Percentiles rank a stretch among this genome's conserved stretches.
Conservation (phyloP, 495 filamentous ascomycete genomes). For the Podospora sp. region DNA sequence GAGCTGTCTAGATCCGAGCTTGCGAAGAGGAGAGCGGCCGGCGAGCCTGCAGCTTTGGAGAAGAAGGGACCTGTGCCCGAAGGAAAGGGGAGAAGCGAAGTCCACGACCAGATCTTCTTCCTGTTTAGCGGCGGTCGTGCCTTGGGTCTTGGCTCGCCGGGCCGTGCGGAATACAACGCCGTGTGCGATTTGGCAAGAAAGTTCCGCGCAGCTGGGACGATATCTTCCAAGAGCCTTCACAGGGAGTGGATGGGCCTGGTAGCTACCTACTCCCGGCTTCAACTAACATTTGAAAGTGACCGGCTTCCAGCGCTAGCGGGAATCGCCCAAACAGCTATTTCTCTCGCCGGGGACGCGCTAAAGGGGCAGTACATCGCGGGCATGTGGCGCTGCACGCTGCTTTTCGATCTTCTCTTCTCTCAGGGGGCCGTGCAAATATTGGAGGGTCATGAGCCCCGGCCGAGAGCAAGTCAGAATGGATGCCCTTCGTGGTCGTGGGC, state of each 20-base stretch:
- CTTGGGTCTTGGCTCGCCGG: neutral
- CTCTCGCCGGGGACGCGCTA: neutral
- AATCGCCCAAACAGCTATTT: neutral
- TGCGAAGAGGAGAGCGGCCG: neutral
- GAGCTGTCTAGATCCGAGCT: neutral
- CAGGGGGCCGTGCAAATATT: neutral
- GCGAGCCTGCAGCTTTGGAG: neutral
- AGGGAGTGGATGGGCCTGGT: neutral
- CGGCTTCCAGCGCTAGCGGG: neutral
- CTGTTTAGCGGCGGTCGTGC: neutral
- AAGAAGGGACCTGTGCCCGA: neutral
- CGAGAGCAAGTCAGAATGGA: neutral
- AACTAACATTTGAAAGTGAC: neutral
- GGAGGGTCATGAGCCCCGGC: neutral
- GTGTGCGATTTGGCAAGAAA: neutral
- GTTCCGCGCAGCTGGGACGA: neutral
- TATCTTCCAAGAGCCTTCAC: neutral
- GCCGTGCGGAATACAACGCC: neutral
- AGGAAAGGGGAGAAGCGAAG: neutral
- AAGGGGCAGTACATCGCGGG: neutral
- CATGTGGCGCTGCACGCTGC: neutral
- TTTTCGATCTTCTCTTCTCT: constrained; percentile 7
- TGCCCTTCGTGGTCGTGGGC: constrained; percentile 3
- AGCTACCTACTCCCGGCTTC: neutral
- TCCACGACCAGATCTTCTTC: neutral